phyloP scores from a whole-genome alignment of 306 rosid species.

The Lagenaria siceraria region DNA sequence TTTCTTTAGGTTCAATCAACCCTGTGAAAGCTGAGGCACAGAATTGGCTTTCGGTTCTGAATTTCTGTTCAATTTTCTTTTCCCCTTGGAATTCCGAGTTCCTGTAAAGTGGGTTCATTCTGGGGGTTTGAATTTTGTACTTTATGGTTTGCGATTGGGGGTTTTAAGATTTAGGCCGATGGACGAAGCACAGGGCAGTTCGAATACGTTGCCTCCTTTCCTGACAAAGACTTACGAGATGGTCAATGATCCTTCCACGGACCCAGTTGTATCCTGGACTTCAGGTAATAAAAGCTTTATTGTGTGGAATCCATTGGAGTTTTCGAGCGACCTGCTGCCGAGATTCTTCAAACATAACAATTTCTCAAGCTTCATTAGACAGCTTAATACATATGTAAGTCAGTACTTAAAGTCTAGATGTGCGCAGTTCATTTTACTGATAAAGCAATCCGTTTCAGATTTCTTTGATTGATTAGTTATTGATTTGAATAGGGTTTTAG shows the following conservation, averaged over 20 bases:
- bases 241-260: constrained; percentile 63
- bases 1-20: neutral
- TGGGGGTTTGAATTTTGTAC: neutral
- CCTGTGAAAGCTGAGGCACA: neutral
- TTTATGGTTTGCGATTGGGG: constrained; percentile 7
- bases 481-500: constrained; percentile 54
- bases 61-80: neutral
- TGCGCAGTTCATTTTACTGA: neutral
- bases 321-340: constrained; percentile 52
- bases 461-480: constrained; percentile 1
- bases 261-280: constrained; percentile 71
- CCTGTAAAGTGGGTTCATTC: neutral
- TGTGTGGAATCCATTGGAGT: constrained; percentile 67
- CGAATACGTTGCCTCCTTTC: constrained; percentile 67
- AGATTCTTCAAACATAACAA: constrained; percentile 77
- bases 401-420: neutral
- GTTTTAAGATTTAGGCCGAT: constrained; percentile 13
- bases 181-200: constrained; percentile 60
- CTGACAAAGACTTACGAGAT: constrained; percentile 66
- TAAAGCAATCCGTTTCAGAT: neutral
- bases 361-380: constrained; percentile 90
- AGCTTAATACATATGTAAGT: constrained; percentile 89
- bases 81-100: no score
- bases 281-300: constrained; percentile 44
- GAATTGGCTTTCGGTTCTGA: neutral